Evolutionary conservation across 164 flowering plant species (phyloP), one percentile per base, ranked within the genome.

Genomic region (Magnolia officinalis): DNA sequence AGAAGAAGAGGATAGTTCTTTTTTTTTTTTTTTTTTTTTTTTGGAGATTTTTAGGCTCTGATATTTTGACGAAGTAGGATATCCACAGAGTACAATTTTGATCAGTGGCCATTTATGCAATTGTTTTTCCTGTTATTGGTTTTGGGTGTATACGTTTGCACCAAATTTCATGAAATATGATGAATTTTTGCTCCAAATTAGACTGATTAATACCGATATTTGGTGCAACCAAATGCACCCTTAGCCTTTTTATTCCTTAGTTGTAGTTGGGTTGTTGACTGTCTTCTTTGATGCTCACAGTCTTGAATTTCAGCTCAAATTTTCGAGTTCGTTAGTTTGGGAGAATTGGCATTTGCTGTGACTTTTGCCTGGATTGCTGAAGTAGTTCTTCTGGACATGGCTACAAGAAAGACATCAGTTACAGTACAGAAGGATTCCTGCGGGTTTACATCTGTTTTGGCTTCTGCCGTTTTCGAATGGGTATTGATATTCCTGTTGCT

Each of bases 381-480:
- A 50, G 19, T 8, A 50, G 8, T 67, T 16, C 63, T 52, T 18
- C 29, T 19, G 2, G 73, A 65, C 45, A 88, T 87, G 91, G 90
- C 86, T 75, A 67, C 80, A 68, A 78, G 58, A 71, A 76, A 68
- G 75, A 74, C 90, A 70, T 77, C 76, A 61, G 75, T 72, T 45
- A 80, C 72, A 81, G 76, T 63, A 45, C 70, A 76, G 74, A 83
- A 69, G 74, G 78, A 75, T 74, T 72, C 21, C 16, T 23, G 71
- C 20, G 50, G 71, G 10, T 55, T 77, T 3, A 72, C 71, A 14
- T 83, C 78, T 52, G 87, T 91, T 75, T 31, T 92, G 55, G 76
- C 92, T 24, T 87, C 84, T 72, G 94, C 91, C 0, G 21, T 89
- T 55, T 89, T 91, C 2, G 99, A 96, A 91, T 96, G 94, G 96